phyloP scores from a whole-genome alignment of 768 basidiomycete genomes.

The Auricularia auricula-judae region DNA sequence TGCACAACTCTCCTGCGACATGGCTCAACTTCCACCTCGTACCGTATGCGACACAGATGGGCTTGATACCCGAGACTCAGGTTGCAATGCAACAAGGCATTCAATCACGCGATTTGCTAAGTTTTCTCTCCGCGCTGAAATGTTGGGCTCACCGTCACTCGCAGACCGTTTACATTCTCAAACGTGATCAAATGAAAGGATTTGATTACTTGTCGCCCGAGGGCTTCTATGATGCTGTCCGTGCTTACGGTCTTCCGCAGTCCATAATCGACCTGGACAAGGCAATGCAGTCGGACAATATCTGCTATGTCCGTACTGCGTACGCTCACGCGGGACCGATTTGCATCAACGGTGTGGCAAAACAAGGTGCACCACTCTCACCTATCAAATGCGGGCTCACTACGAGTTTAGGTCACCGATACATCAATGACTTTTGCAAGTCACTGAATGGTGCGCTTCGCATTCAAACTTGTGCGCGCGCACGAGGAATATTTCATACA shows the following conservation, averaged over 20 bases:
- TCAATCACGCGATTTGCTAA: neutral
- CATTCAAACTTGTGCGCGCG: neutral
- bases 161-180: neutral
- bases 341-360: constrained; percentile 16
- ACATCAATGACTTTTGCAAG: constrained; percentile 8
- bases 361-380: constrained; percentile 20
- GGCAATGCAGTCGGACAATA: neutral
- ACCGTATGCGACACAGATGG: constrained; percentile 11
- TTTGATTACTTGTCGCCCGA: neutral
- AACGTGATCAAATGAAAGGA: neutral
- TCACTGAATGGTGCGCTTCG: no score
- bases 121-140: neutral
- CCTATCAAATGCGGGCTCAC: constrained; percentile 21
- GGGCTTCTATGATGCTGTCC: neutral
- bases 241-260: neutral
- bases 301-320: constrained; percentile 10
- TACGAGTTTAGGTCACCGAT: constrained; percentile 14
- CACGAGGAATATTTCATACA: neutral
- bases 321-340: constrained; percentile 17
- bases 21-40: neutral
- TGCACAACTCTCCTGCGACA: constrained; percentile 14
- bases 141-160: neutral
- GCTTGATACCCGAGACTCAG: neutral
- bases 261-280: neutral
- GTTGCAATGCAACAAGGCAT: neutral